Percentiles rank a stretch among this genome's conserved stretches.
phyloP scores from a whole-genome alignment of 805 yeast genomes.

The Suhomyces vadensis region DNA sequence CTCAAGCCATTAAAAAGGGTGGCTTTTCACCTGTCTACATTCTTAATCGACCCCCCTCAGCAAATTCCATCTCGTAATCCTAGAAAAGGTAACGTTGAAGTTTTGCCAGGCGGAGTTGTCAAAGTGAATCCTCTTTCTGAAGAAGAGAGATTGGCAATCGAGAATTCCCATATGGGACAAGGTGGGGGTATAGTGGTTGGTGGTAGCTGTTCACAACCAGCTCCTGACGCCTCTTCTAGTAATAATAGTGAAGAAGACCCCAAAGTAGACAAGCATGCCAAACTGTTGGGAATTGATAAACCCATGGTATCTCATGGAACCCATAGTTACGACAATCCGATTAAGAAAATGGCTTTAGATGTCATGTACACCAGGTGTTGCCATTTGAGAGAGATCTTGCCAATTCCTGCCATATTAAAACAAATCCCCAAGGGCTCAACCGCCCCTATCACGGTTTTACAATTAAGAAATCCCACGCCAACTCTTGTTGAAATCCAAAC shows the following conservation, averaged over 20 bases:
- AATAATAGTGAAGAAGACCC: constrained; percentile 20
- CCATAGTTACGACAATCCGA: constrained; percentile 32
- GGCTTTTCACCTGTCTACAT: constrained; percentile 44
- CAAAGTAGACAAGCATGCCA: constrained; percentile 25
- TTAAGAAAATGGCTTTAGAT: constrained; percentile 57
- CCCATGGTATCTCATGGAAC: constrained; percentile 26
- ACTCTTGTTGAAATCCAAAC: constrained; percentile 85
- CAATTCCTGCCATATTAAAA: constrained; percentile 85
- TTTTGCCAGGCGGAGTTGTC: constrained; percentile 53
- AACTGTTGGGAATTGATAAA: constrained; percentile 31
- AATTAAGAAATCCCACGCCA: constrained; percentile 83
- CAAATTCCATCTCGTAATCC: constrained; percentile 90
- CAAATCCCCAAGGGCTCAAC: constrained; percentile 78
- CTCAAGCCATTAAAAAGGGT: constrained; percentile 42
- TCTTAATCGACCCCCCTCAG: constrained; percentile 72
- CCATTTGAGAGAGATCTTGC: constrained; percentile 86
- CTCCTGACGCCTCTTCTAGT: constrained; percentile 1
- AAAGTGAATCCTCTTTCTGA: constrained; percentile 55
- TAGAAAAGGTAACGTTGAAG: constrained; percentile 69
- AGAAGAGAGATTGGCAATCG: constrained; percentile 48
- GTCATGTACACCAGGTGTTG: constrained; percentile 88
- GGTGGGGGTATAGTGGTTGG: constrained; percentile 79
- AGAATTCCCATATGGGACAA: constrained; percentile 39
- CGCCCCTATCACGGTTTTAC: constrained; percentile 70
- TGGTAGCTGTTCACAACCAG: constrained; percentile 59